Percentiles rank a stretch among this genome's conserved stretches.
These are phyloP conservation scores for Cryptococcus deneoformans DNA, from an alignment of 1,284 basidiomycete species.

Conservation along the genomic window DNA sequence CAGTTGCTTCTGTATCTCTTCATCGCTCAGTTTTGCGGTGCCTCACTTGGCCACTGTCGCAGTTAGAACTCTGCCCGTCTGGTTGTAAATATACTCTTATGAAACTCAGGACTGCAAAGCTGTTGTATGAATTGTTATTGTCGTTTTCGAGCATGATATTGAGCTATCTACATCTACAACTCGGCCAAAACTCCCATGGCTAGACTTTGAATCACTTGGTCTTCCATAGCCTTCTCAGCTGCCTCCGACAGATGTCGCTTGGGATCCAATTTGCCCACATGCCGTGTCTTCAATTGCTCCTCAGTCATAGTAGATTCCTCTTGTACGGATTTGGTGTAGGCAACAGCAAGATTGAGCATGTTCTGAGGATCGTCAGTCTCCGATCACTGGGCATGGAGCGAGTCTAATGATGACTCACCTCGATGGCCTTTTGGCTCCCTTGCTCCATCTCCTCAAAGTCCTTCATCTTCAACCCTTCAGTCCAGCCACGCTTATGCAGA, in stretches of 20 bases:
- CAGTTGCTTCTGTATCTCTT: conserved; percentile 77
- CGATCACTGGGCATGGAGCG: neutral
- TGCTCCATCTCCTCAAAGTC: conserved; percentile 86
- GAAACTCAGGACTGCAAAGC: too few species aligned
- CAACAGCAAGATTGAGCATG: conserved; percentile 85
- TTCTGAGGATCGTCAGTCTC: conserved; percentile 55
- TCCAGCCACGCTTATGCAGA: conserved; percentile 96
- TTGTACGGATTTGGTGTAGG: conserved; percentile 94
- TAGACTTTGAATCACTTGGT: conserved; percentile 90
- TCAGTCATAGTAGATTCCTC: conserved; percentile 88
- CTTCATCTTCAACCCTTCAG: conserved; percentile 83
- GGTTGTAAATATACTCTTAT: neutral
- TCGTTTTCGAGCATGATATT: neutral
- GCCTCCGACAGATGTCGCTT: conserved; percentile 95
- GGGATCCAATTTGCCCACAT: conserved; percentile 97
- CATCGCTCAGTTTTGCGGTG: conserved; percentile 81
- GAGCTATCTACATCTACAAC: conserved; percentile 51
- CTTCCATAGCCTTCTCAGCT: conserved; percentile 94
- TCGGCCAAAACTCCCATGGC: conserved; percentile 90
- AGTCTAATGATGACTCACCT: conserved; percentile 57
- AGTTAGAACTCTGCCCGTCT: conserved; percentile 7
- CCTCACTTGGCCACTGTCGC: conserved; percentile 44
- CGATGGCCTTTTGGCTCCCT: conserved; percentile 84
- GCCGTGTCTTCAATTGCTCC: conserved; percentile 90
- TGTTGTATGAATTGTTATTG: conserved; percentile 4